Conservation (phyloP, 2,329 filamentous ascomycete genomes). For the Trichoderma sp. region DNA sequence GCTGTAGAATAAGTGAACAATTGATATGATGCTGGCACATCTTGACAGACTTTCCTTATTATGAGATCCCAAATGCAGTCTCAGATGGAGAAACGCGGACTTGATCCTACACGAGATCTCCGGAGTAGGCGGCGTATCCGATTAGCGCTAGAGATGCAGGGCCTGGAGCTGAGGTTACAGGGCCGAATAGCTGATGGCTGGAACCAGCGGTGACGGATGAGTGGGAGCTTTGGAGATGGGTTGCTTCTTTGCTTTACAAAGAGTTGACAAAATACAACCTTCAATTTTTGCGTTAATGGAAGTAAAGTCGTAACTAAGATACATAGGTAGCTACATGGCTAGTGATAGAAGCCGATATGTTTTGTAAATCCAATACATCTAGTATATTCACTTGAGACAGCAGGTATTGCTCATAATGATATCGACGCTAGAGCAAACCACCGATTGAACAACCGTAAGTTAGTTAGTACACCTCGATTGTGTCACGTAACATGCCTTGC, state of each 20-base stretch:
- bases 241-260: too few species aligned
- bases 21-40: background rate
- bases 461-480: background rate
- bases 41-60: background rate
- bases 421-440: background rate
- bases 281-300: background rate
- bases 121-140: background rate
- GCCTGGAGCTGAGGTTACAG: slow-evolving; percentile 22
- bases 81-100: background rate
- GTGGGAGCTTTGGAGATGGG: background rate
- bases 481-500: slow-evolving; percentile 17
- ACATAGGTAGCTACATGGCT: background rate
- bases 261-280: background rate
- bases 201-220: slow-evolving; percentile 13
- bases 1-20: background rate
- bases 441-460: background rate
- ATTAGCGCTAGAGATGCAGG: slow-evolving; percentile 4
- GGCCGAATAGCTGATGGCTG: slow-evolving; percentile 23
- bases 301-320: background rate
- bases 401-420: background rate
- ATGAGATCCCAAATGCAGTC: background rate
- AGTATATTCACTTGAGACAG: background rate
- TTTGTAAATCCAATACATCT: background rate
- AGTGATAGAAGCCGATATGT: background rate
- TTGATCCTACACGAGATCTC: background rate